A percentile compares a stretch with the other conserved stretches of the same genome.
phyloP scores from a whole-genome alignment of 495 filamentous ascomycete species.

The Terfezia claveryi region DNA sequence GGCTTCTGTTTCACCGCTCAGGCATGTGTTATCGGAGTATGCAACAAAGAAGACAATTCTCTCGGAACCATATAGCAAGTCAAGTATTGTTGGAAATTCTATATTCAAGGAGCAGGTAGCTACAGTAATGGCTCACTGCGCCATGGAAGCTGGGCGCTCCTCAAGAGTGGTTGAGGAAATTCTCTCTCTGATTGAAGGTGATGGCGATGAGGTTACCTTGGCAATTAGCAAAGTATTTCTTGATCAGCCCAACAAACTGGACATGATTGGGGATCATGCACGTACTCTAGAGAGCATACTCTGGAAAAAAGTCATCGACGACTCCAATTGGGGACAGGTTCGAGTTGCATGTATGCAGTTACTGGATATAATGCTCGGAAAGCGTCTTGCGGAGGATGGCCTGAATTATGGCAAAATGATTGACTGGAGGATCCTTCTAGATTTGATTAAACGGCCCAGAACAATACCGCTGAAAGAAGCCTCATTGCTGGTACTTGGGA shows the following conservation, averaged over 20 bases:
- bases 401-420: neutral
- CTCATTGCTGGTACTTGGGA: neutral
- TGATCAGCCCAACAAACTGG: neutral
- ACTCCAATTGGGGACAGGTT: neutral
- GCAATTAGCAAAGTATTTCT: neutral
- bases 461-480: constrained; percentile 2
- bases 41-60: neutral
- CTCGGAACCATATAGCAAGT: neutral
- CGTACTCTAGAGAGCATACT: neutral
- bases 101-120: neutral
- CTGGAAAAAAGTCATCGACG: neutral
- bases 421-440: neutral
- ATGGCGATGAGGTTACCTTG: neutral
- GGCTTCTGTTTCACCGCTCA: neutral
- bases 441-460: neutral
- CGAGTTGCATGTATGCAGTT: neutral
- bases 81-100: neutral
- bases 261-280: neutral
- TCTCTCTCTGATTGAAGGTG: neutral
- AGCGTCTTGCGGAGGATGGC: neutral
- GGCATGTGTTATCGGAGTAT: neutral
- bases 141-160: no score
- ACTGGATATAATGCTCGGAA: neutral
- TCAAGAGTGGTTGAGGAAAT: neutral
- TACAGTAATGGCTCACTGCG: neutral